Percentiles rank a stretch among this genome's conserved stretches.
Conservation (phyloP, 208 protist species). For the Blastocrithidia nonstop region DNA sequence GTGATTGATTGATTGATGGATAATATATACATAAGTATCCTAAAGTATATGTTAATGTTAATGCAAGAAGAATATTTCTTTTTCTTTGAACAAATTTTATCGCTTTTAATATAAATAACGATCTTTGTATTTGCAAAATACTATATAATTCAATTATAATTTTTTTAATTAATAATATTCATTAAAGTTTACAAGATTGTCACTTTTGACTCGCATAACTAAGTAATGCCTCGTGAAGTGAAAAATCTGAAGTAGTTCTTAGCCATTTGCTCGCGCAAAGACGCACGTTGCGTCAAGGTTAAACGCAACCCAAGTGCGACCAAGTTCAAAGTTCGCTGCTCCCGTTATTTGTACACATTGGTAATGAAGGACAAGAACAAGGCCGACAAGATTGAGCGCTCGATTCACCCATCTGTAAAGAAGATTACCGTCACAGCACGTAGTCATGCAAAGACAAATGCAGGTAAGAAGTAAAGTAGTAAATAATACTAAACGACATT, state of each 20-base stretch:
- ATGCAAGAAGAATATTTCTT: too few relatives aligned
- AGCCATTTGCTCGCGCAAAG: constrained; percentile 84
- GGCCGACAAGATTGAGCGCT: background rate
- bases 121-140: background rate
- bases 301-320: constrained; percentile 62
- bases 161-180: background rate
- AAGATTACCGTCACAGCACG: background rate
- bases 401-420: background rate
- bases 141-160: background rate
- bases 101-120: too few relatives aligned
- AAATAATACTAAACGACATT: too few relatives aligned
- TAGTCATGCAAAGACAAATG: constrained; percentile 71
- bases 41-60: too few relatives aligned
- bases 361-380: background rate
- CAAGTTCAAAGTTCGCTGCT: constrained; percentile 91
- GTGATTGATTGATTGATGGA: too few relatives aligned
- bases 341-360: constrained; percentile 10
- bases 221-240: constrained; percentile 36
- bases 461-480: constrained; percentile 55
- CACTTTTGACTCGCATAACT: background rate
- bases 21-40: too few relatives aligned
- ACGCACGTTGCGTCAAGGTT: constrained; percentile 85
- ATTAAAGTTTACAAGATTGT: background rate
- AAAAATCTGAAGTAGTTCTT: constrained; percentile 89
- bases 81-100: too few relatives aligned